Conservation (phyloP, 257 asterid species). For the Petunia secreta region DNA sequence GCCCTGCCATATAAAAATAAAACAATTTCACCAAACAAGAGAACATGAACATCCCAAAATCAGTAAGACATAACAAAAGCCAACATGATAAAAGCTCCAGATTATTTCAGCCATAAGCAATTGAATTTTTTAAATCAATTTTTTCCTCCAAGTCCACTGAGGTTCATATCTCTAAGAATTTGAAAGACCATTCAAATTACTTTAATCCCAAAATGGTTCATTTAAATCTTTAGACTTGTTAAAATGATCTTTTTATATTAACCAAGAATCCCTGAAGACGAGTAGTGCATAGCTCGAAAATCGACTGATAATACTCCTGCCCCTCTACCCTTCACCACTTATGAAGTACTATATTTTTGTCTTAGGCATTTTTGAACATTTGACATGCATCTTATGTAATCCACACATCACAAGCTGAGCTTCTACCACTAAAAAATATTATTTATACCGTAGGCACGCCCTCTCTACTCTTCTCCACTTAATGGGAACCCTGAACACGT, state of each 20-base stretch:
- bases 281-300: too few relatives aligned
- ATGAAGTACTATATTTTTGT: too few relatives aligned
- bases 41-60: background rate
- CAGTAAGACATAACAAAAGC: background rate
- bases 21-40: conserved; percentile 15
- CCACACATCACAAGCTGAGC: too few relatives aligned
- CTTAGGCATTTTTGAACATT: too few relatives aligned
- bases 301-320: too few relatives aligned
- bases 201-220: background rate
- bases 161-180: background rate
- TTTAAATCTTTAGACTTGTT: background rate
- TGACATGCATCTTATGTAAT: too few relatives aligned
- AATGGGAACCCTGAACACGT: too few relatives aligned
- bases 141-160: background rate
- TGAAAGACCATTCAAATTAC: background rate
- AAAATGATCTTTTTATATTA: background rate
- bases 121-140: background rate
- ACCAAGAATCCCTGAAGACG: too few relatives aligned
- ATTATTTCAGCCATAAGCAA: background rate
- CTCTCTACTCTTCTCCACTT: too few relatives aligned
- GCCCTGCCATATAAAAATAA: conserved; percentile 43
- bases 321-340: too few relatives aligned
- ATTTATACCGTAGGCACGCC: too few relatives aligned
- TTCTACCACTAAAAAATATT: too few relatives aligned
- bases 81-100: background rate